Conservation (phyloP, 2,329 filamentous ascomycete species). For the Onygenales sp. region DNA sequence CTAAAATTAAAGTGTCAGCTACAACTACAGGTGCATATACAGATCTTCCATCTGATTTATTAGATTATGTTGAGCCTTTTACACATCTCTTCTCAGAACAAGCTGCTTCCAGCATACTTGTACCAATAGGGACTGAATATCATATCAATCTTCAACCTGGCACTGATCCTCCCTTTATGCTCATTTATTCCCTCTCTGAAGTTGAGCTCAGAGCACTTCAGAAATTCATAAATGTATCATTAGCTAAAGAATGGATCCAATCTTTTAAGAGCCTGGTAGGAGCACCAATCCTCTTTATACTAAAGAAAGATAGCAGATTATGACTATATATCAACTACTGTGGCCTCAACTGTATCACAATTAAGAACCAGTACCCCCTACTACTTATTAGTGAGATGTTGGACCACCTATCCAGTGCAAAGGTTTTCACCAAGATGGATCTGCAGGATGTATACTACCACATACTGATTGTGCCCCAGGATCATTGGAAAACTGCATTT, state of each 20-base stretch:
- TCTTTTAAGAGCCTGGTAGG: background rate
- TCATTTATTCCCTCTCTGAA: background rate
- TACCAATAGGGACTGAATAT: background rate
- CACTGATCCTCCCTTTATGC: background rate
- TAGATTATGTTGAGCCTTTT: background rate
- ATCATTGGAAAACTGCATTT: background rate
- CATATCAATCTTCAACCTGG: background rate
- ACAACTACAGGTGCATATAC: background rate
- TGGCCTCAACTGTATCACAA: conserved; percentile 16
- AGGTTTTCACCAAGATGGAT: conserved; percentile 19
- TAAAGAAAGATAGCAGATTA: conserved; percentile 3
- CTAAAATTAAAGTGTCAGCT: background rate
- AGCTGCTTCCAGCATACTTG: background rate
- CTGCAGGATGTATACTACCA: conserved; percentile 14
- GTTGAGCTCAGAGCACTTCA: background rate
- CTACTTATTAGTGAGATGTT: conserved; percentile 17
- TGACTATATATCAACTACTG: conserved; percentile 19
- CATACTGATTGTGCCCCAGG: conserved; percentile 9
- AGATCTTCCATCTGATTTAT: background rate
- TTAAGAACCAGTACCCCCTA: conserved; percentile 18
- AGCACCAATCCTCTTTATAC: background rate
- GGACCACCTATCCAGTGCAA: conserved; percentile 8
- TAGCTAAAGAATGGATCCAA: background rate
- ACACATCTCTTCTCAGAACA: background rate
- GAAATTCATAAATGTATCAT: background rate